A percentile compares a stretch with the other conserved stretches of the same genome.
These are phyloP conservation scores for Phytophthora europaea DNA, from an alignment of 352 stramenopile species.

Conservation along the genomic window DNA sequence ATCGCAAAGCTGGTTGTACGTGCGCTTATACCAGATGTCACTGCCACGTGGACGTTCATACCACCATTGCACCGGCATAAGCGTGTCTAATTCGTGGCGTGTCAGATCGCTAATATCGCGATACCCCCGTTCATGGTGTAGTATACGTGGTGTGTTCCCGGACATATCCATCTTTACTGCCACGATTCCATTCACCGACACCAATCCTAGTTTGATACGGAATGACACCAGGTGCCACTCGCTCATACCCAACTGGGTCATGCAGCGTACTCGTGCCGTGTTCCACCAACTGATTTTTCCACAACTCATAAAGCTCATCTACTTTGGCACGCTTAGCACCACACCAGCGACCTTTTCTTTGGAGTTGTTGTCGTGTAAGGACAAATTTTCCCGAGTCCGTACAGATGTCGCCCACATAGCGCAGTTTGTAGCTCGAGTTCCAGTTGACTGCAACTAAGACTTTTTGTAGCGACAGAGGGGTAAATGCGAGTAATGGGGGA, in stretches of 20 bases:
- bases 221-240: background rate
- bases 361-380: background rate
- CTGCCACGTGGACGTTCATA: constrained; percentile 3
- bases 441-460: background rate
- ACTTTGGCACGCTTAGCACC: no score
- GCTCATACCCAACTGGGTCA: background rate
- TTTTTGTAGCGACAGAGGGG: background rate
- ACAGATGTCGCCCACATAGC: background rate
- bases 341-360: background rate
- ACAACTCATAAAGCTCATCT: background rate
- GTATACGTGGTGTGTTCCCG: background rate
- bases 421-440: background rate
- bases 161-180: background rate
- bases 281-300: background rate
- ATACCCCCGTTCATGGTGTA: background rate
- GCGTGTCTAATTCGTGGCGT: background rate
- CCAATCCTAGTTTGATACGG: constrained; percentile 5
- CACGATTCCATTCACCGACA: background rate
- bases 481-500: background rate
- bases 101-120: background rate
- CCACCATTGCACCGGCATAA: constrained; percentile 13
- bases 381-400: no score
- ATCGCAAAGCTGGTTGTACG: background rate
- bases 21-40: constrained; percentile 23
- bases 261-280: no score